These are phyloP conservation scores for Protomyces inundatus DNA, from an alignment of 1,139 yeast genomes.

Conservation along the genomic window DNA sequence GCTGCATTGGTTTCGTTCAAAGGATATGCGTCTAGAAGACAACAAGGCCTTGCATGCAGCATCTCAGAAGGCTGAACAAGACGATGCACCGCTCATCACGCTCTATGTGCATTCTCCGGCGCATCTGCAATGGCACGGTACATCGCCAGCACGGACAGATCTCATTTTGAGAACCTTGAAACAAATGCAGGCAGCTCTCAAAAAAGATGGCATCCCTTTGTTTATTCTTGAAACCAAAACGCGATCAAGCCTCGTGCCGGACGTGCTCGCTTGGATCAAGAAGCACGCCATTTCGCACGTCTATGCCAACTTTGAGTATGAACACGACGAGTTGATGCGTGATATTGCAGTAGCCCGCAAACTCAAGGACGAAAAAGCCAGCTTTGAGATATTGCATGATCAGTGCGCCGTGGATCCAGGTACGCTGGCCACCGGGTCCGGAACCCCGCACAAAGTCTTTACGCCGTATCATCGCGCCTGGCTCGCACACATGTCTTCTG, in stretches of 20 bases:
- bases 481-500: conserved; percentile 36
- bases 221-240: conserved; percentile 40
- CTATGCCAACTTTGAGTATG: conserved; percentile 48
- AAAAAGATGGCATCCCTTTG: conserved; percentile 44
- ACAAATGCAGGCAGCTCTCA: conserved; percentile 39
- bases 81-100: conserved; percentile 40
- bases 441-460: conserved; percentile 49
- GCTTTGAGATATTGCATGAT: conserved; percentile 45
- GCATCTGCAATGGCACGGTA: conserved; percentile 44
- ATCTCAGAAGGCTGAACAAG: conserved; percentile 36
- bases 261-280: conserved; percentile 30
- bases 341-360: conserved; percentile 36
- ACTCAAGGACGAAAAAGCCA: conserved; percentile 33
- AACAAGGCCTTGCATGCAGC: conserved; percentile 44
- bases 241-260: conserved; percentile 33
- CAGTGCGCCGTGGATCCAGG: conserved; percentile 50
- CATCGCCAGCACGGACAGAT: conserved; percentile 45
- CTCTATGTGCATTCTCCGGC: conserved; percentile 44
- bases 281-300: conserved; percentile 40
- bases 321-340: conserved; percentile 49
- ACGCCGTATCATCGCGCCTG: conserved; percentile 53
- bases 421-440: conserved; percentile 43
- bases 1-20: conserved; percentile 46
- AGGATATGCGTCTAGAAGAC: conserved; percentile 45
- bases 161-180: conserved; percentile 42